These are phyloP conservation scores for Arthrobotrys sphaeroides DNA, from an alignment of 2,329 filamentous ascomycete species.

Conservation along the genomic window DNA sequence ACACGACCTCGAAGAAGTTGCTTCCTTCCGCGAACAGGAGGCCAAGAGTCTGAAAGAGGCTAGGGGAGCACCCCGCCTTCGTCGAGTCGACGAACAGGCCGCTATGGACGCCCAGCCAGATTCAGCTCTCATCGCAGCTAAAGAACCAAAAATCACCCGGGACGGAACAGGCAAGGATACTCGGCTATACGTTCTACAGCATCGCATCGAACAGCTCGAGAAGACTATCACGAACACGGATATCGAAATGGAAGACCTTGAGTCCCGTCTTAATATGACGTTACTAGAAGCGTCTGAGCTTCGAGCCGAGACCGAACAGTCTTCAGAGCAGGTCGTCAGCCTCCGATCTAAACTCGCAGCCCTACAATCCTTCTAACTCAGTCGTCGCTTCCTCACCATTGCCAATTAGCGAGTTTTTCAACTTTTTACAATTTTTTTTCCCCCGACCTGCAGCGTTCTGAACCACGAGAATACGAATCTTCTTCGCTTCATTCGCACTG, in stretches of 20 bases:
- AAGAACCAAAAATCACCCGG: slow-evolving; percentile 50
- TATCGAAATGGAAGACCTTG: slow-evolving; percentile 82
- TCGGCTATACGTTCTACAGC: slow-evolving; percentile 71
- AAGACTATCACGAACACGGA: slow-evolving; percentile 79
- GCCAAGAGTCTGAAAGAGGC: slow-evolving; percentile 78
- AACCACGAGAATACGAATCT: slow-evolving; percentile 53
- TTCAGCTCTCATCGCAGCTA: slow-evolving; percentile 55
- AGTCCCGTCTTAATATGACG: slow-evolving; percentile 80
- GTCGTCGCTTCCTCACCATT: slow-evolving; percentile 17
- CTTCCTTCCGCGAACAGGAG: slow-evolving; percentile 86
- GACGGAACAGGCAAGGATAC: slow-evolving; percentile 59
- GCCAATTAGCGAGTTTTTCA: slow-evolving; percentile 45
- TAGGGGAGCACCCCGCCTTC: slow-evolving; percentile 75
- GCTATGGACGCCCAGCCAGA: slow-evolving; percentile 20
- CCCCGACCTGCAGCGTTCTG: slow-evolving; percentile 37
- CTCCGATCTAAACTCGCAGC: slow-evolving; percentile 74
- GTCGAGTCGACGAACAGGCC: slow-evolving; percentile 67
- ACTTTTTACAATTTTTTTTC: not conserved
- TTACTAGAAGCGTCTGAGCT: slow-evolving; percentile 85
- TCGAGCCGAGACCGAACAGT: slow-evolving; percentile 78
- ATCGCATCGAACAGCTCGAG: slow-evolving; percentile 84
- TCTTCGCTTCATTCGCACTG: slow-evolving; percentile 41
- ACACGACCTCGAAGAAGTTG: slow-evolving; percentile 82
- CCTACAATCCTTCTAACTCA: slow-evolving; percentile 68
- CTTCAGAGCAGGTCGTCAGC: slow-evolving; percentile 74